Base-by-base conservation (phyloP, 495 filamentous ascomycete species). In the Penicillium macrosclerotiorum region DNA sequence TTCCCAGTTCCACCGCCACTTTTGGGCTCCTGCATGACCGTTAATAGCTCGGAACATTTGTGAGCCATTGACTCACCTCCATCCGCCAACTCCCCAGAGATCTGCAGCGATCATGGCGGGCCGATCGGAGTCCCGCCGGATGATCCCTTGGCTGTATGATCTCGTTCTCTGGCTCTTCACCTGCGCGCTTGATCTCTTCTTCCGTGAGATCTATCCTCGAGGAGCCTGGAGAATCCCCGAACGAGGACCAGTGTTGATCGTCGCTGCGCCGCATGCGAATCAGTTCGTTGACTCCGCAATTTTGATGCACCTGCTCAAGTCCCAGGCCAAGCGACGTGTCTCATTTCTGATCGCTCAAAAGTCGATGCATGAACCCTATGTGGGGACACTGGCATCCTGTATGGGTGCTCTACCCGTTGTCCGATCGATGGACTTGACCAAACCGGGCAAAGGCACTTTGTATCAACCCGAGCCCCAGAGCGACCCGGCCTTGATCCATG, bases 281-380 rank as follows among this genome's bases (percentile, higher is more conserved):
- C 93, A 91, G 79, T 98, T 98, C 59, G 89, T 96, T 50, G 93
- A 98, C 53, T 90, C 90, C 31, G 77, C 96, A 18, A 87, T 96
- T 50, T 77, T 98, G 29, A 92, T 93, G 79, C 87, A 90, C 25
- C 84, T 87, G 6, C 76, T 96, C 13, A 82, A 86, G 43, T 82
- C 76, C 38, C 90, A 95, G 72, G 84, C 88, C 30, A 82, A 87
- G 39, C 86, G 93, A 40, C 85, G 93, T 14, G 86, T 94, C 38
- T 83, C 87, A 18, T 90, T 93, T 53, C 81, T 98, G 3, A 92
- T 93, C 50, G 93, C 93, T 3, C 90, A 92, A 47, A 95, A 95
- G 58, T 96, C 90, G 4, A 91, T 96, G 73, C 76, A 85, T 47
- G 69, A 84, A 50, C 85, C 78, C 42, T 91, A 96, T 57, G 88